Percentiles rank a stretch among this genome's conserved stretches.
These are phyloP conservation scores for Colletotrichum lini DNA, from an alignment of 2,329 filamentous ascomycete genomes.

Conservation along the genomic window DNA sequence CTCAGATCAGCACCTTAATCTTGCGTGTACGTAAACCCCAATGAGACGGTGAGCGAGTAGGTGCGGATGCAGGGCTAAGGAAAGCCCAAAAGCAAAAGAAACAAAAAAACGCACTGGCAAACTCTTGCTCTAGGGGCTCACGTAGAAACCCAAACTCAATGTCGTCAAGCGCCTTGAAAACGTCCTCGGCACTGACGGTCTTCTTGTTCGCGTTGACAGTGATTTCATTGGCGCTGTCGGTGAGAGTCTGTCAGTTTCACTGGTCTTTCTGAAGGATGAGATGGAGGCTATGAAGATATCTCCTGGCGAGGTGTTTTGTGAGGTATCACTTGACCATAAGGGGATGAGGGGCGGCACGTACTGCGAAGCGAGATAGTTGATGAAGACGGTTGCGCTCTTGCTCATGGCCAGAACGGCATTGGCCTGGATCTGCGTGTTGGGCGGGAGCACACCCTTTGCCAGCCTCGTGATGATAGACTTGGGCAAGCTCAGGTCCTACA, in stretches of 20 bases:
- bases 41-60: background rate
- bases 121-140: conserved; percentile 79
- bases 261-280: background rate
- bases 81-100: conserved; percentile 5
- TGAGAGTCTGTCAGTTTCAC: background rate
- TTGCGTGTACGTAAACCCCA: background rate
- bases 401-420: conserved; percentile 85
- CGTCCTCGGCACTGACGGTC: conserved; percentile 82
- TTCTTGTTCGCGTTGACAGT: conserved; percentile 79
- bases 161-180: conserved; percentile 83
- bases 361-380: conserved; percentile 84
- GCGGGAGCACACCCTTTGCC: conserved; percentile 83
- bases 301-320: background rate
- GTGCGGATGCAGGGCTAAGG: background rate
- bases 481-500: conserved; percentile 81
- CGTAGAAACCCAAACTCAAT: conserved; percentile 83
- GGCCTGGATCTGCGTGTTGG: conserved; percentile 87
- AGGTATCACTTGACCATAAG: background rate
- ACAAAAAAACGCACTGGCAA: conserved; percentile 71
- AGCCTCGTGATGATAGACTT: conserved; percentile 86
- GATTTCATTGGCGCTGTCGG: conserved; percentile 78
- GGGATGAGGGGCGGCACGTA: conserved; percentile 60
- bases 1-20: conserved; percentile 11
- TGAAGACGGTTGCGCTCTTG: conserved; percentile 87
- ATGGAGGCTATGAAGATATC: too few species aligned